Conservation (phyloP, 768 basidiomycete genomes). For the Nevesoporus exiguus region DNA sequence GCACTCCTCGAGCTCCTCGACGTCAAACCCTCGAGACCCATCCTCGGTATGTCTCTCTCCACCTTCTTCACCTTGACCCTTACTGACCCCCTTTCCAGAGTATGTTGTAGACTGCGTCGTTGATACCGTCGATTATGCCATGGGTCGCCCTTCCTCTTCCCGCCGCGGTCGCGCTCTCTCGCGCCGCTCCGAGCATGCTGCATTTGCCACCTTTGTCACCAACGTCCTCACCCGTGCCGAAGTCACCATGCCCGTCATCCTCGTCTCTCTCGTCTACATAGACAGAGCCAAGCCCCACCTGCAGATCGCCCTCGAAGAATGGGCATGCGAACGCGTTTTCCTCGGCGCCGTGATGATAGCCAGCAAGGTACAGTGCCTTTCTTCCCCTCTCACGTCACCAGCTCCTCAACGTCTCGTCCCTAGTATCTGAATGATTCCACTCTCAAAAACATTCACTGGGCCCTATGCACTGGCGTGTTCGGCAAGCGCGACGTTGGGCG, state of each 20-base stretch:
- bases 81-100: constrained; percentile 39
- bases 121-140: constrained; percentile 74
- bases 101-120: constrained; percentile 65
- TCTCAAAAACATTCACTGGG: constrained; percentile 90
- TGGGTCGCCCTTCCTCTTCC: constrained; percentile 62
- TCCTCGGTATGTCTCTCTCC: constrained; percentile 56
- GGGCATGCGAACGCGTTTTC: constrained; percentile 89
- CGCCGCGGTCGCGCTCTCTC: constrained; percentile 45
- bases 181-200: constrained; percentile 48
- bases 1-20: constrained; percentile 68
- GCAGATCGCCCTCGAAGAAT: constrained; percentile 77
- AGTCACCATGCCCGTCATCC: constrained; percentile 63
- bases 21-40: constrained; percentile 53
- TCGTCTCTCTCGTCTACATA: constrained; percentile 74
- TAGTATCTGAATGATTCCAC: constrained; percentile 87
- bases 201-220: constrained; percentile 62
- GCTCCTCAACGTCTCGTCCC: constrained; percentile 3
- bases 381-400: constrained; percentile 17
- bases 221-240: constrained; percentile 72
- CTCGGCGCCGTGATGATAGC: constrained; percentile 86
- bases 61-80: neutral
- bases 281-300: constrained; percentile 74
- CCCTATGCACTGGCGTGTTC: constrained; percentile 78
- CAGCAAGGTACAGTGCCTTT: constrained; percentile 56
- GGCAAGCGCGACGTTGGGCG: constrained; percentile 78